Evolutionary conservation across 2,329 filamentous ascomycete genomes (phyloP), one percentile per base, ranked within the genome.

Genomic region (Xylariaceae sp.): DNA sequence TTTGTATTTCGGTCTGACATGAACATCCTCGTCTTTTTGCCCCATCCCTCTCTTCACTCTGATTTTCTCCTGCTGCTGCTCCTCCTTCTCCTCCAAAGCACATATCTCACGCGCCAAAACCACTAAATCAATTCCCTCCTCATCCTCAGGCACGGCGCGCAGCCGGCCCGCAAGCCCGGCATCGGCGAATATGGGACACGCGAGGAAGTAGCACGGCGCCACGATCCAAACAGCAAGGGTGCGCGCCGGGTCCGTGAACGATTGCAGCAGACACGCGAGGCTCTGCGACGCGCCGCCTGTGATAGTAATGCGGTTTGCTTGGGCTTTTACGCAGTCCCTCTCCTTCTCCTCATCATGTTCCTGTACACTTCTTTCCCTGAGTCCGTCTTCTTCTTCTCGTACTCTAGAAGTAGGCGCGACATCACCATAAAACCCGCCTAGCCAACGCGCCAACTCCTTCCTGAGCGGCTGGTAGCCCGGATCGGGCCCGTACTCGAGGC

Each of bases 201-300:
- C 90, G n/a, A 96, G 79, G 73, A 91, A 90, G 71, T 96, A 96
- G 43, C 88, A 89, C 4, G 93, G 93, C 17, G 89, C 86, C 1
- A 92, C 86, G 74, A 93, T 83, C 89, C 91, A 96, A 8, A 96
- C 80, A 63, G 85, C 85, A 41, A 83, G 79, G 1, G 93, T 96
- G 68, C 87, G 88, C 2, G 79, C 74, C 1, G 91, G 89, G 71
- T 96, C 93, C 0, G 91, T 90, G 69, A 89, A 96, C 26, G 89
- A 89, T 72, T 89, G 85, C 46, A 96, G 76, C 3, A 96, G 76
- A 67, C 86, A 89, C 0, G 89, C 91, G 2, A 96, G 73, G 69
- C 88, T 92, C 78, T 96, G 92, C 63, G 87, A 91, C 3, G 93
- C 93, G 14, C 93, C 93, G 40, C 92, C 92, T 0, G 90, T 91